Evolutionary conservation across 2,329 filamentous ascomycete genomes (phyloP), one percentile per base, ranked within the genome.

Genomic region (Phoma sp.): DNA sequence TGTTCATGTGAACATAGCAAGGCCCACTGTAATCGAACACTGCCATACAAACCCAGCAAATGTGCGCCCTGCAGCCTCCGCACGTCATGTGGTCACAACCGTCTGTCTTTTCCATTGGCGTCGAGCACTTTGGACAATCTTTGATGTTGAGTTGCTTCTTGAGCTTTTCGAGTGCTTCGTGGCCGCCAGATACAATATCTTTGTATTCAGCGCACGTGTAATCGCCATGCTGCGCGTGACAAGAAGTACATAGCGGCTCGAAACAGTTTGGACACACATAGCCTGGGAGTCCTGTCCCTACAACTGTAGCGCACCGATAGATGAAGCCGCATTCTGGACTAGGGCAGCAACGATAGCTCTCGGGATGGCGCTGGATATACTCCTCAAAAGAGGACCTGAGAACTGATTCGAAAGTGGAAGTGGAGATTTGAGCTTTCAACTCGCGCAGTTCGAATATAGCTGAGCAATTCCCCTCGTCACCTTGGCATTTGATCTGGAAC

Each of bases 41-140:
- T 11, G 47, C 51, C 64, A 81, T 55, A 52, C 81, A 83, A 3
- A 76, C 67, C 79, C 80, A 83, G 54, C 80, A 83, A 25, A 82
- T 79, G 50, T 82, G 77, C 1, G 70, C 59, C 2, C 65, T 56
- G 50, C 81, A 83, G 0, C 55, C 60, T 1, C 23, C 33, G 53
- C 81, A 83, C 0, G 53, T 60, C 54, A 83, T 78, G 58, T 83
- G 79, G 56, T 81, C 76, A 55, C 81, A 83, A 0, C 80, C 81
- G 0, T 66, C 66, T 0, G 48, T 63, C 68, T 81, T 82, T 55
- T 80, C 73, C 1, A 82, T 74, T 2, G 71, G 46, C 1, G 72
- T 74, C 14, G 60, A 64, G 56, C 80, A 75, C 14, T 61, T 61
- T 1, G 66, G 64, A 39, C 66, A 69, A 28, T 64, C 62, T 38